A percentile compares a stretch with the other conserved stretches of the same genome.
These are phyloP conservation scores for Solanum lignicaule DNA, from an alignment of 257 asterid genomes.

Conservation along the genomic window DNA sequence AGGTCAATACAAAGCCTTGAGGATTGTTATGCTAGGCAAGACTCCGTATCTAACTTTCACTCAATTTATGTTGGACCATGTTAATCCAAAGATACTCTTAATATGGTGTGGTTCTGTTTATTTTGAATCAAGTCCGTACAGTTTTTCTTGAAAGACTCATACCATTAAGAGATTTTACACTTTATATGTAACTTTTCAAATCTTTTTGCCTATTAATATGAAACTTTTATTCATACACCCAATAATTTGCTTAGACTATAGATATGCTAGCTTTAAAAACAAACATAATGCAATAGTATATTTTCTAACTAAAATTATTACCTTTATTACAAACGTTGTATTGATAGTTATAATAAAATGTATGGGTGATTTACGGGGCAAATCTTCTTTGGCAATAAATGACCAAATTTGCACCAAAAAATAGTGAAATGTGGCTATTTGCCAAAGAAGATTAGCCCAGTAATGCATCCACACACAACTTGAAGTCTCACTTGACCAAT, in stretches of 20 bases:
- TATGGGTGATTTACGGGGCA: neutral
- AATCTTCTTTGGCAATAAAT: conserved; percentile 9
- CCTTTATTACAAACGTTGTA: neutral
- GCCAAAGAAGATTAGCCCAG: conserved; percentile 8
- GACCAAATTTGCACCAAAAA: neutral
- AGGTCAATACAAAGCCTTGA: neutral
- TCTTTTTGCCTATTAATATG: neutral
- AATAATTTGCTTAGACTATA: no score
- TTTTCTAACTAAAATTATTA: neutral
- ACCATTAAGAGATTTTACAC: neutral
- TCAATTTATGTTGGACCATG: no score
- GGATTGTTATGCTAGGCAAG: neutral
- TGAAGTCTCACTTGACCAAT: neutral
- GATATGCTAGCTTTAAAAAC: no score
- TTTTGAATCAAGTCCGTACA: no score
- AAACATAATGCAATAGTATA: no score
- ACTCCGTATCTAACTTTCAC: neutral
- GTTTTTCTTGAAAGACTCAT: neutral
- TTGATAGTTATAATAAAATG: neutral
- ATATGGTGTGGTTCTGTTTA: no score
- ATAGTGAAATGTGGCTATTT: neutral
- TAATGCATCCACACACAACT: neutral
- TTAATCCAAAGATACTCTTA: no score
- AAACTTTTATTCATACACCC: no score
- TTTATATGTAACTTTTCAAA: neutral